Evolutionary conservation across 2,329 filamentous ascomycete species (phyloP), one percentile per base, ranked within the genome.

Genomic region (Aspergillus pseudoterreus): DNA sequence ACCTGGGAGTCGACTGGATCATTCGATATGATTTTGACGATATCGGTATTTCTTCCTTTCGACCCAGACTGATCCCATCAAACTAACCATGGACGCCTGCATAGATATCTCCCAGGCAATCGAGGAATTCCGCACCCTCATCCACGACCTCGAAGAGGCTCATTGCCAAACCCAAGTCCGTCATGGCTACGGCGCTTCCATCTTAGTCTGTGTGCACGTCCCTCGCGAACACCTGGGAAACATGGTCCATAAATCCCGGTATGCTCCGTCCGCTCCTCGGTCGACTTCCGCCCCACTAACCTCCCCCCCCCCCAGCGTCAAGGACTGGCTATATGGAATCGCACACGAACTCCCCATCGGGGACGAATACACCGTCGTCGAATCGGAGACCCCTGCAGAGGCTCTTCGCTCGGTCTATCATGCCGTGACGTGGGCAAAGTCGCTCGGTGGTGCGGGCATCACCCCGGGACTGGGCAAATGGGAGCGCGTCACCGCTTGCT

Each of bases 311-410:
- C 45, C 6, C 52, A 88, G 94, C 57, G 85, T 96, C 15, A 88
- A 91, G 67, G 94, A 97, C 73, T 99, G 92, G 90, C 83, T 97
- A 32, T 87, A 94, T 67, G 91, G 92, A 47, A 87, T 96, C 49
- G 86, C 90, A 56, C 81, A 88, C 45, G 82, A 83, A 17, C 85
- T 90, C 33, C 92, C 92, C 0, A 81, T 84, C 50, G 86, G 84
- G 64, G 85, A 95, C 59, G 83, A 90, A 15, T 75, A 81, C 44
- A 78, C 83, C 53, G 82, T 85, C 12, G 81, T 95, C 47, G 87
- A 95, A 59, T 88, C 91, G 1, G 80, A 96, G 51, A 90, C 86
- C 36, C 90, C 95, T 66, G 89, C 92, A 19, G 94, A 99, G 75
- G 82, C 92, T 43, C 82, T 96, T 42, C 85, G 94, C 32, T 84